These are phyloP conservation scores for Alternaria longipes DNA, from an alignment of 2,329 filamentous ascomycete species.

Conservation along the genomic window DNA sequence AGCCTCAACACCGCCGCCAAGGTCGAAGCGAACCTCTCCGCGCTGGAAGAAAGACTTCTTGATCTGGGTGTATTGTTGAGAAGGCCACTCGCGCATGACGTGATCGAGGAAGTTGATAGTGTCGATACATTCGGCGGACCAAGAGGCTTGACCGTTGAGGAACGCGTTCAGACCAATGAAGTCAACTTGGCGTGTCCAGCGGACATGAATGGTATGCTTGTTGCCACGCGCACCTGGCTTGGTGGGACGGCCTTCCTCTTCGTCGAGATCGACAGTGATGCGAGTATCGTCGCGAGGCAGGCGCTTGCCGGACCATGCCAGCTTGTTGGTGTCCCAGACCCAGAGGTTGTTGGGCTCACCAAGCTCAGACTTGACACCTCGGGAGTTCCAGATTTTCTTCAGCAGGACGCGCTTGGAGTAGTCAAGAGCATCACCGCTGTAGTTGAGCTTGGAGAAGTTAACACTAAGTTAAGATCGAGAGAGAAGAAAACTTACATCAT, in stretches of 20 bases:
- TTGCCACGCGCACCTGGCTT: constrained; percentile 50
- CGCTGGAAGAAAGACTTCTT: constrained; percentile 83
- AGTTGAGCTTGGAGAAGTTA: constrained; percentile 64
- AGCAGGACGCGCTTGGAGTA: constrained; percentile 69
- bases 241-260: constrained; percentile 58
- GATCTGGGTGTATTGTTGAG: constrained; percentile 71
- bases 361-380: constrained; percentile 65
- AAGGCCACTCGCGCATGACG: constrained; percentile 81
- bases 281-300: constrained; percentile 43
- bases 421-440: constrained; percentile 67
- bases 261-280: constrained; percentile 76
- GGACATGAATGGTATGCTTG: constrained; percentile 69
- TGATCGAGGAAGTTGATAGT: constrained; percentile 93
- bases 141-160: constrained; percentile 63
- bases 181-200: constrained; percentile 72
- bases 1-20: constrained; percentile 76
- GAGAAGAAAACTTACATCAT: constrained; percentile 71
- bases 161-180: constrained; percentile 73
- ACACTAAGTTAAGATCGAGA: not conserved
- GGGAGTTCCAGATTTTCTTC: constrained; percentile 78
- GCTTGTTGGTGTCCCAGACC: constrained; percentile 83
- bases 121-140: constrained; percentile 70
- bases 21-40: constrained; percentile 57
- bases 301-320: constrained; percentile 72
- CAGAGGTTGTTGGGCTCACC: constrained; percentile 59